phyloP scores from a whole-genome alignment of 176 grass and related monocot species.

The Saccharum officinarum region DNA sequence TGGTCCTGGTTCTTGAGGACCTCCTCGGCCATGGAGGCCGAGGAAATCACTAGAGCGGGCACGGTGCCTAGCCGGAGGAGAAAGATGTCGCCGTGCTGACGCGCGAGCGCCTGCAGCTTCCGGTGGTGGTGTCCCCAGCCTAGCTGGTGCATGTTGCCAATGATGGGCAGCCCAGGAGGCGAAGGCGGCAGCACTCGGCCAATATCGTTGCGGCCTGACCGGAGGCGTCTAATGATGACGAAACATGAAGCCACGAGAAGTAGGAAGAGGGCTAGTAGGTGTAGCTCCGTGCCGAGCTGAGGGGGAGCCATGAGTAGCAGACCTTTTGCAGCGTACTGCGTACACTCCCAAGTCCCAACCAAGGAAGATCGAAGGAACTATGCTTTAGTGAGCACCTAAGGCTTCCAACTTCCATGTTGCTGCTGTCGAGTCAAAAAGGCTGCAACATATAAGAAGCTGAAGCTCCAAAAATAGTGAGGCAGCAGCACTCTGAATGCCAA shows the following conservation, averaged over 20 bases:
- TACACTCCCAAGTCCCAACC: too few species aligned
- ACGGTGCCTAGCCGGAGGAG: constrained; percentile 20
- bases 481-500: too few species aligned
- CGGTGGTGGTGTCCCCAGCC: constrained; percentile 32
- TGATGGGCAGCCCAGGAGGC: constrained; percentile 44
- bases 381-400: too few species aligned
- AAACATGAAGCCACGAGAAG: constrained; percentile 13
- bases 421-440: too few species aligned
- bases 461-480: too few species aligned
- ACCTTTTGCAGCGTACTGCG: too few species aligned
- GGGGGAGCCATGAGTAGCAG: background rate
- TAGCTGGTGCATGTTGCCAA: constrained; percentile 63
- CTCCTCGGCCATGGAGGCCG: constrained; percentile 35
- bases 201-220: background rate
- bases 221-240: background rate
- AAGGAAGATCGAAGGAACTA: too few species aligned
- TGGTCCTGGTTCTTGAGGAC: constrained; percentile 42
- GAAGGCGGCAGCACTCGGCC: constrained; percentile 6
- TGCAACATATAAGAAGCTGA: too few species aligned
- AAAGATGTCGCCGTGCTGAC: constrained; percentile 26
- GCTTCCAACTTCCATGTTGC: too few species aligned
- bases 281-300: background rate
- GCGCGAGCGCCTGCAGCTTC: constrained; percentile 30
- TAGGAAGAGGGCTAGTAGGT: background rate
- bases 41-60: constrained; percentile 49